These are phyloP conservation scores for Coemansia sp. DNA, from an alignment of 192 early-diverging fungal genomes.

Conservation along the genomic window DNA sequence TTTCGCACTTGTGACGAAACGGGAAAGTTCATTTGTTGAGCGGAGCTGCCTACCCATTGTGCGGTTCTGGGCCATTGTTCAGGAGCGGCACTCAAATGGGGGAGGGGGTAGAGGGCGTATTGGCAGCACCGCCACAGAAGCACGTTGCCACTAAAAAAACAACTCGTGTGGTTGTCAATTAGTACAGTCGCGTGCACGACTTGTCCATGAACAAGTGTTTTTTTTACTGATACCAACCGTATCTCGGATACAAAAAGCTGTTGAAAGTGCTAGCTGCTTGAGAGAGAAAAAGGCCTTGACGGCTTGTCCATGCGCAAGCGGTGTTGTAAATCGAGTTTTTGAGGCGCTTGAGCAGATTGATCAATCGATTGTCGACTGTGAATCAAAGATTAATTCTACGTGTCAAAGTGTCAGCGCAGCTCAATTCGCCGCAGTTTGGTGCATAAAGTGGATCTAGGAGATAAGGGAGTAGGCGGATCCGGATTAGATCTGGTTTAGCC, in stretches of 20 bases:
- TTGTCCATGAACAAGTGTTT: too few species aligned
- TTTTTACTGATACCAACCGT: too few species aligned
- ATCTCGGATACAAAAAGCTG: too few species aligned
- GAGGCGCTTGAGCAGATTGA: slow-evolving; percentile 1
- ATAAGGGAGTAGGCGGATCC: not conserved
- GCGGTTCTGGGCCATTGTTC: not conserved
- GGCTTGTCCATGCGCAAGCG: not conserved
- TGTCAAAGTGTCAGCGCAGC: not conserved
- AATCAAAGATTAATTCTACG: not conserved
- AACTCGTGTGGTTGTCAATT: not conserved
- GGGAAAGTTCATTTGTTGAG: slow-evolving; percentile 2
- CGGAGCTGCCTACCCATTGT: slow-evolving; percentile 2
- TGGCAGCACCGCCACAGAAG: not conserved
- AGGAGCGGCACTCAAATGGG: not conserved
- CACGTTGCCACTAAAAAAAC: not conserved
- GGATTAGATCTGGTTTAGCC: not conserved
- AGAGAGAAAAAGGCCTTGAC: too few species aligned
- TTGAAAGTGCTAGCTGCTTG: too few species aligned
- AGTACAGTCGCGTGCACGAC: not conserved
- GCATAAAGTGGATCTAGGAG: not conserved
- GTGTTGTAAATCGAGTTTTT: not conserved
- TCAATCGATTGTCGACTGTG: not conserved
- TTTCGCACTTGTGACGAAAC: not conserved
- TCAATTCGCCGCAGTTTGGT: not conserved
- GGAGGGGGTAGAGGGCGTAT: not conserved